A percentile compares a stretch with the other conserved stretches of the same genome.
Conservation (phyloP, 208 protist genomes). For the Zelonia costaricensis region DNA sequence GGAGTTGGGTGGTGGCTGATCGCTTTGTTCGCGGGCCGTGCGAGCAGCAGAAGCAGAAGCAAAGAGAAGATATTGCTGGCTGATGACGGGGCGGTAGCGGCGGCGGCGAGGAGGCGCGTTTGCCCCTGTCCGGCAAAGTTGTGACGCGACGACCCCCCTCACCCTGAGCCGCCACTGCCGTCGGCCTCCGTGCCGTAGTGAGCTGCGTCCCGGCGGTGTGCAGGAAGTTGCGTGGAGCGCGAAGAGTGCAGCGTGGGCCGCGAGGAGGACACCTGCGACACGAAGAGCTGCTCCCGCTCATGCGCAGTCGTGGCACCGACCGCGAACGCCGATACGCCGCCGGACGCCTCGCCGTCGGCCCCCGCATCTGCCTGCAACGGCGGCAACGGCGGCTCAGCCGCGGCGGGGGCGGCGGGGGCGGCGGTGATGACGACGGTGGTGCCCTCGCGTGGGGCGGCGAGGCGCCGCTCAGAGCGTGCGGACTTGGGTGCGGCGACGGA, state of each 20-base stretch:
- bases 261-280: constrained; percentile 45
- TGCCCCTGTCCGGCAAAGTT: too few relatives aligned
- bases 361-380: neutral
- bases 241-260: constrained; percentile 2
- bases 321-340: constrained; percentile 10
- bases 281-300: constrained; percentile 72
- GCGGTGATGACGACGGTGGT: too few relatives aligned
- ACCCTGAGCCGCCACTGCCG: too few relatives aligned
- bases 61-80: too few relatives aligned
- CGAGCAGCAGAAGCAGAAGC: too few relatives aligned
- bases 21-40: too few relatives aligned
- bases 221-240: neutral
- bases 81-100: too few relatives aligned
- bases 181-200: constrained; percentile 21
- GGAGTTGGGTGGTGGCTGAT: too few relatives aligned
- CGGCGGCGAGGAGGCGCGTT: too few relatives aligned
- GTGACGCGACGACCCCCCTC: too few relatives aligned
- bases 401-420: neutral
- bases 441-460: constrained; percentile 4
- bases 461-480: constrained; percentile 7
- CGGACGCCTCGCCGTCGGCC: constrained; percentile 1
- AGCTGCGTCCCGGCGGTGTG: constrained; percentile 1
- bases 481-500: constrained; percentile 7
- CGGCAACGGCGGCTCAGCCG: neutral
- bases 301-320: constrained; percentile 44